phyloP scores from a whole-genome alignment of 1,284 basidiomycete species.

The Violaceomyces palustris region DNA sequence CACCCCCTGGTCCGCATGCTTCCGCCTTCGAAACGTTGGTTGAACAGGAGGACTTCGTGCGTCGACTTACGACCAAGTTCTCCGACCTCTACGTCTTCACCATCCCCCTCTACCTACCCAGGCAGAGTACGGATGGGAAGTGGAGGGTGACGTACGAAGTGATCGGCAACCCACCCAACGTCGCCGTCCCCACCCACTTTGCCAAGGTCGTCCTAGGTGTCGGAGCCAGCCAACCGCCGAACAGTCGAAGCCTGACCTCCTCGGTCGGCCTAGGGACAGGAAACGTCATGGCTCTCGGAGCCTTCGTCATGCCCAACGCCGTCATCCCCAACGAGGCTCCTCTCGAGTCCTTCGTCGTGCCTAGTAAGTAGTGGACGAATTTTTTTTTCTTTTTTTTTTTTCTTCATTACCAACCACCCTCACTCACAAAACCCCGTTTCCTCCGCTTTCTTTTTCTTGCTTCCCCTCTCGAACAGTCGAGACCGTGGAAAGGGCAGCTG shows the following conservation, averaged over 20 bases:
- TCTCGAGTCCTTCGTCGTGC: conserved; percentile 41
- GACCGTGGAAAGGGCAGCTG: conserved; percentile 83
- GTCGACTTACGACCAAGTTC: conserved; percentile 77
- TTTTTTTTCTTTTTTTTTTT: neutral
- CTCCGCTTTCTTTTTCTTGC: no score
- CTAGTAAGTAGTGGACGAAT: conserved; percentile 6
- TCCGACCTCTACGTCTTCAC: conserved; percentile 96
- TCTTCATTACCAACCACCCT: conserved; percentile 1
- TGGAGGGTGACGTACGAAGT: conserved; percentile 82
- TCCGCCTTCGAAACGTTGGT: conserved; percentile 96
- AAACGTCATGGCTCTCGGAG: conserved; percentile 26
- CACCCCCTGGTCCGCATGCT: no score
- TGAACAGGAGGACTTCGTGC: conserved; percentile 92
- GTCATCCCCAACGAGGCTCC: conserved; percentile 46
- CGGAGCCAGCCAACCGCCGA: conserved; percentile 4
- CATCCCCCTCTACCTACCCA: conserved; percentile 91
- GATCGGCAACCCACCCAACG: conserved; percentile 82
- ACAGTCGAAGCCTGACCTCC: conserved; percentile 58
- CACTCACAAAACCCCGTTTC: no score
- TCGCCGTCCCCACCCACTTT: conserved; percentile 94
- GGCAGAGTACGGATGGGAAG: conserved; percentile 77
- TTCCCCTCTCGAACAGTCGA: no score
- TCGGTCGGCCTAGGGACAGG: conserved; percentile 11
- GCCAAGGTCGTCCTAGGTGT: conserved; percentile 83
- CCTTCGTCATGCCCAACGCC: conserved; percentile 51